Evolutionary conservation across 2,329 filamentous ascomycete species (phyloP).

Genomic region (Colletotrichum incanum): DNA sequence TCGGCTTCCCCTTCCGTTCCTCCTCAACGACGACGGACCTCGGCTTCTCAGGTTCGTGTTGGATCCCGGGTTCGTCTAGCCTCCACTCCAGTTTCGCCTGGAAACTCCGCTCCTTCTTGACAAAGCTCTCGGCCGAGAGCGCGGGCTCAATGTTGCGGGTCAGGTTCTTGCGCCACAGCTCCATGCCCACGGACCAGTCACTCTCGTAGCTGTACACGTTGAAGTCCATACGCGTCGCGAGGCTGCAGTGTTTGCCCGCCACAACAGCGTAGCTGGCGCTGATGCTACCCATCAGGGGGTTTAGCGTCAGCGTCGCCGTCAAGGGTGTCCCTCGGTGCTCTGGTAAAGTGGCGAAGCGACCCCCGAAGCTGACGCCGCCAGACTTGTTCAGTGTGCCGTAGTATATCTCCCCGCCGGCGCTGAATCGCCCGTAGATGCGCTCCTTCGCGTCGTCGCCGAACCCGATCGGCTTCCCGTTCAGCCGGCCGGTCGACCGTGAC

Average conservation of each 20-base stretch:
- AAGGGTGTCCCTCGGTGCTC: conserved; percentile 88
- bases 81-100: conserved; percentile 67
- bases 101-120: conserved; percentile 59
- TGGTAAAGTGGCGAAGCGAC: conserved; percentile 90
- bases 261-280: conserved; percentile 93
- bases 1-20: conserved; percentile 39
- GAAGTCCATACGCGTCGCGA: conserved; percentile 95
- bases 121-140: conserved; percentile 43
- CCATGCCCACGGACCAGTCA: conserved; percentile 90
- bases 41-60: not conserved
- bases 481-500: conserved; percentile 41
- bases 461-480: conserved; percentile 43
- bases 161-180: conserved; percentile 84
- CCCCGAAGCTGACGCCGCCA: conserved; percentile 89
- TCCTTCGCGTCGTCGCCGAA: conserved; percentile 62
- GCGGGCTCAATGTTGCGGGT: conserved; percentile 32
- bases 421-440: conserved; percentile 85
- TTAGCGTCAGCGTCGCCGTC: conserved; percentile 92
- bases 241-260: conserved; percentile 84
- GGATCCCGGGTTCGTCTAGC: conserved; percentile 55
- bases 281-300: conserved; percentile 94
- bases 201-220: conserved; percentile 99
- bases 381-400: conserved; percentile 97
- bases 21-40: not conserved
- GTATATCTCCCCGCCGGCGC: conserved; percentile 92